Evolutionary conservation across 306 rosid species (phyloP).

Genomic region (Casuarina equisetifolia): DNA sequence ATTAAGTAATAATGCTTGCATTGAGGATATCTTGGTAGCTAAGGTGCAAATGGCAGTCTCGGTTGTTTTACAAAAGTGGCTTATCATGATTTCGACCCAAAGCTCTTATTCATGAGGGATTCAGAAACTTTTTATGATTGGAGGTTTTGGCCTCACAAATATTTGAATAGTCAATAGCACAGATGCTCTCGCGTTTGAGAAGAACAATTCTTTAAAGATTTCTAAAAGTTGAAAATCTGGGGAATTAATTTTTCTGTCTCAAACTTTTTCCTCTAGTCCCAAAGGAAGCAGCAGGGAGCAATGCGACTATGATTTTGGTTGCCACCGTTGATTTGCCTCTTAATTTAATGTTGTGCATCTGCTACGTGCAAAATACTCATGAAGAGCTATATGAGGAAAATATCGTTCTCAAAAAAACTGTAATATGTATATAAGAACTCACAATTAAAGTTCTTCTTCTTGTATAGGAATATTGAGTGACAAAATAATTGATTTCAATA

Average conservation of each 20-base stretch:
- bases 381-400: not conserved
- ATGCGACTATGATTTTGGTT: not conserved
- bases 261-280: not conserved
- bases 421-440: not conserved
- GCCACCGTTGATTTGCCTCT: not conserved
- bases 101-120: not conserved
- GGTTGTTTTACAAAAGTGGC: not conserved
- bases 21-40: not conserved
- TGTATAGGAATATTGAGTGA: not conserved
- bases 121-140: not conserved
- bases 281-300: not conserved
- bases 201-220: not conserved
- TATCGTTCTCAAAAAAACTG: not conserved
- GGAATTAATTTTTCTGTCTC: not conserved
- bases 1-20: not conserved
- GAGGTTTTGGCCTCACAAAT: not conserved
- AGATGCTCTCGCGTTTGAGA: not conserved
- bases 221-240: not conserved
- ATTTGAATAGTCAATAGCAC: not conserved
- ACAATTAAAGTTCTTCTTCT: not conserved
- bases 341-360: not conserved
- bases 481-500: not conserved
- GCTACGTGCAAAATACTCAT: not conserved
- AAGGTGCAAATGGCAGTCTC: slow-evolving; percentile 1
- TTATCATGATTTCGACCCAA: not conserved